These are phyloP conservation scores for Coemansia sp. DNA, from an alignment of 192 early-diverging fungal species.

Conservation along the genomic window DNA sequence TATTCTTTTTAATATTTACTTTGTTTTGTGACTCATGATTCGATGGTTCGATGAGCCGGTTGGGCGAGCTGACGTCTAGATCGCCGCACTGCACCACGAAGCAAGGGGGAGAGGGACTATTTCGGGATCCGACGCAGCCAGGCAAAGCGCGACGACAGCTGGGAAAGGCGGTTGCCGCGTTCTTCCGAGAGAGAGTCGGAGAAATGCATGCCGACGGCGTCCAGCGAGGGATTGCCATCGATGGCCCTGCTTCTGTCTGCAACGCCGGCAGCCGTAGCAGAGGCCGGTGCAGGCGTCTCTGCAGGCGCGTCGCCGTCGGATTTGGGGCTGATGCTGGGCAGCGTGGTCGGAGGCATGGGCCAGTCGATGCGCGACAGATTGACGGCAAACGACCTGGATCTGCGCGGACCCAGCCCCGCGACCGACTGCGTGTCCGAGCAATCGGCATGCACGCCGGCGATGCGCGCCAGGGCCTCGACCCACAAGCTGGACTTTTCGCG, in stretches of 20 bases:
- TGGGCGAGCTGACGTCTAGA: too few relatives aligned
- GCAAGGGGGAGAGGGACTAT: too few relatives aligned
- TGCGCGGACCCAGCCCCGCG: slow-evolving; percentile 7
- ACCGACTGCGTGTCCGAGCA: not conserved
- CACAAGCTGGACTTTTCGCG: slow-evolving; percentile 5
- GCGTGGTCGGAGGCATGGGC: slow-evolving; percentile 33
- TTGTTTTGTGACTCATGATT: not conserved
- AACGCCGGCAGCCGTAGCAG: not conserved
- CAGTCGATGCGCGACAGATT: slow-evolving; percentile 35
- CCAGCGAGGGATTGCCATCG: slow-evolving; percentile 35
- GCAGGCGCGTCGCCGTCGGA: not conserved
- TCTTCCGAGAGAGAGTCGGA: not conserved
- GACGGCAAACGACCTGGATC: slow-evolving; percentile 38
- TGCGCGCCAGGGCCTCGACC: slow-evolving; percentile 11
- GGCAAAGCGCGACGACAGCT: slow-evolving; percentile 21
- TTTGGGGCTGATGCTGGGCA: slow-evolving; percentile 7
- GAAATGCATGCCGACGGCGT: slow-evolving; percentile 17
- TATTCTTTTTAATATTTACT: not conserved
- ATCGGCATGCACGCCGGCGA: slow-evolving; percentile 13
- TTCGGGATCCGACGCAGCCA: slow-evolving; percentile 28
- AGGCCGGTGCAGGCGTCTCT: not conserved
- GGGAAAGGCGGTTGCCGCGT: slow-evolving; percentile 6
- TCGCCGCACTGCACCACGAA: too few relatives aligned
- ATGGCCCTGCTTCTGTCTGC: not conserved
- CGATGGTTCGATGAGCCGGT: not conserved